Base-by-base conservation (phyloP, 176 grass and related monocot genomes). In the Typha latifolia region DNA sequence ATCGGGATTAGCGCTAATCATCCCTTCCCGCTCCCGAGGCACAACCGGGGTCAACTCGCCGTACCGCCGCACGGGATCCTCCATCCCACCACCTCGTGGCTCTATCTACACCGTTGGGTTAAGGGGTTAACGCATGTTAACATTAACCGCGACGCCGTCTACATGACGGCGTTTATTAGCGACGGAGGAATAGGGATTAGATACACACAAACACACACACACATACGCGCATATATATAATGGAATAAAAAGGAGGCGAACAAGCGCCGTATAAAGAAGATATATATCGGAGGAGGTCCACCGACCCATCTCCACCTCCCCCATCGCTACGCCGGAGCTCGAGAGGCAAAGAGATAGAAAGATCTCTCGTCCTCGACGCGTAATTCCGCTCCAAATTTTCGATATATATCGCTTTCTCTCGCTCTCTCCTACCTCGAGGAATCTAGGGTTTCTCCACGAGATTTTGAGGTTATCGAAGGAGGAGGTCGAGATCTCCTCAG, bases 41-140 rank as follows among this genome's bases (percentile, higher is more conserved):
- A 37, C 14, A 63, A 31, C 69, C 72, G 48, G 56, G 32, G 75
- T 90, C 81, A 91, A 87, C 84, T 51, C 66, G 70, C 37, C 68
- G 78, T 85, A 83, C 82, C 72, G 84, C 82, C 72, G 84, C 32
- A 27, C 48, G 83, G 71, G 75, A 66, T 51, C 13, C 22, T 49
- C 49, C 32, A 4, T 22, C 48, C 27, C 37, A 43, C 21, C 31
- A 74, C 73, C 70, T 11, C 77, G 52, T 67, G 37, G 31, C 55
- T 51, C 37, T 49, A 37, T 72, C 62, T 49, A 12, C 48, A 16
- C 37, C 16, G 8, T 43, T 9, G 7, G 7, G 5, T 43, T 43
- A 43, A 6, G 8, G 37, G 18, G 47, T 20, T 37, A 16, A 78
- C 22, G 24, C 37, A 37, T 24, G 18, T 56, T 14, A 24, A 49